Percentiles rank a stretch among this genome's conserved stretches.
Conservation (phyloP, 2,329 filamentous ascomycete species). For the Mycosphaerella arachidis region DNA sequence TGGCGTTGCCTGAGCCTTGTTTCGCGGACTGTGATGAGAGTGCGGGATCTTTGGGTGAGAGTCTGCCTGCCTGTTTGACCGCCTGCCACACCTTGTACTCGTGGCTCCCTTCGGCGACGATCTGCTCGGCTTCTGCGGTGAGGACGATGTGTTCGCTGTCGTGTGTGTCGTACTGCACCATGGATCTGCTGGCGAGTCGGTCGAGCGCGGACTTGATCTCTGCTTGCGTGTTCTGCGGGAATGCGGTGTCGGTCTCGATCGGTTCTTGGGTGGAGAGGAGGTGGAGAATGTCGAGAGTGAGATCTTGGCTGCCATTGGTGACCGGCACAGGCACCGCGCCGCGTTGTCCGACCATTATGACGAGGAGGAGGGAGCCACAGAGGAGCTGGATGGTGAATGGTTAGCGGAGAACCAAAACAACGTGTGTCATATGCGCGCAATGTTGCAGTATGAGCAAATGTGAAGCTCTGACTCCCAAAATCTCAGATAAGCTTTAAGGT, state of each 20-base stretch:
- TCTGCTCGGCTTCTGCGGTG: conserved; percentile 75
- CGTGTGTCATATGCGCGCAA: neutral
- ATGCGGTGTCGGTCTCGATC: conserved; percentile 29
- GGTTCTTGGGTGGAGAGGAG: conserved; percentile 47
- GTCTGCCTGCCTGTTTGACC: conserved; percentile 42
- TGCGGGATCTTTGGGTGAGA: conserved; percentile 46
- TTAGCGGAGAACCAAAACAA: neutral
- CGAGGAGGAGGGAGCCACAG: neutral
- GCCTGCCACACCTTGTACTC: conserved; percentile 50
- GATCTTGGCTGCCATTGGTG: conserved; percentile 39
- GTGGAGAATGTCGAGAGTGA: conserved; percentile 79
- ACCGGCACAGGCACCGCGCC: conserved; percentile 45
- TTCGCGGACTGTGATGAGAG: conserved; percentile 73
- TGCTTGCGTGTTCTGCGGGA: conserved; percentile 34
- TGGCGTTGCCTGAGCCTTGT: conserved; percentile 90
- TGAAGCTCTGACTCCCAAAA: neutral
- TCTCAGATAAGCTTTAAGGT: neutral
- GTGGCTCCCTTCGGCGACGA: conserved; percentile 51
- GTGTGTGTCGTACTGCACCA: conserved; percentile 80
- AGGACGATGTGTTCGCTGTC: conserved; percentile 73
- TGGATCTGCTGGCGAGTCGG: conserved; percentile 74
- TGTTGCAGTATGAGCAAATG: neutral
- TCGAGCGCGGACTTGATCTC: conserved; percentile 82
- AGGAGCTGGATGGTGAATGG: neutral
- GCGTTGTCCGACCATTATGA: conserved; percentile 28